These are phyloP conservation scores for Vitis hybrid DNA, from an alignment of 177 flowering plant genomes.

Conservation along the genomic window DNA sequence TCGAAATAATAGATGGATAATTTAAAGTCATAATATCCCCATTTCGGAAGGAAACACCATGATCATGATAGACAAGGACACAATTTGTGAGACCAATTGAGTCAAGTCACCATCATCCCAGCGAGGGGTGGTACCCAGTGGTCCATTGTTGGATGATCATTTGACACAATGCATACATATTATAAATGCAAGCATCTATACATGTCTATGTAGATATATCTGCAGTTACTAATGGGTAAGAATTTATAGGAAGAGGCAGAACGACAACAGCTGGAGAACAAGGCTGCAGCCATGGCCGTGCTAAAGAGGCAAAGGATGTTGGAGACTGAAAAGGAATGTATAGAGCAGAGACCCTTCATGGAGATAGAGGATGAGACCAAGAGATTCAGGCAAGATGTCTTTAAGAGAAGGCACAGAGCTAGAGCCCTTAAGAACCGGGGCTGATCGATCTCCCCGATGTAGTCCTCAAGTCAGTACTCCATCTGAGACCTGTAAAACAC, in stretches of 20 bases:
- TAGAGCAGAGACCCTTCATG: conserved; percentile 55
- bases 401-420: conserved; percentile 62
- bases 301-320: conserved; percentile 56
- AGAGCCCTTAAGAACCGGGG: conserved; percentile 32
- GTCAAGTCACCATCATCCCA: not conserved
- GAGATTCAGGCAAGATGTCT: conserved; percentile 69
- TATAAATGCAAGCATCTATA: not conserved
- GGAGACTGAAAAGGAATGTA: conserved; percentile 52
- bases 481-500: not conserved
- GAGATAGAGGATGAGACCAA: conserved; percentile 65
- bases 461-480: no score
- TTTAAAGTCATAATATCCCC: not conserved
- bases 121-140: not conserved
- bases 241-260: conserved; percentile 47
- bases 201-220: not conserved
- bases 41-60: not conserved
- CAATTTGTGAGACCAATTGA: not conserved
- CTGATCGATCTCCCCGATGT: conserved; percentile 3
- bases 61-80: not conserved
- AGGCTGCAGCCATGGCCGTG: conserved; percentile 52
- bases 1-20: no score
- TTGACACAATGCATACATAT: not conserved
- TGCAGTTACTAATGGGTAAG: not conserved
- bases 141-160: not conserved
- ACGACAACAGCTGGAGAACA: conserved; percentile 36